These are phyloP conservation scores for Brassica juncea DNA, from an alignment of 345 rosid genomes.

Conservation along the genomic window DNA sequence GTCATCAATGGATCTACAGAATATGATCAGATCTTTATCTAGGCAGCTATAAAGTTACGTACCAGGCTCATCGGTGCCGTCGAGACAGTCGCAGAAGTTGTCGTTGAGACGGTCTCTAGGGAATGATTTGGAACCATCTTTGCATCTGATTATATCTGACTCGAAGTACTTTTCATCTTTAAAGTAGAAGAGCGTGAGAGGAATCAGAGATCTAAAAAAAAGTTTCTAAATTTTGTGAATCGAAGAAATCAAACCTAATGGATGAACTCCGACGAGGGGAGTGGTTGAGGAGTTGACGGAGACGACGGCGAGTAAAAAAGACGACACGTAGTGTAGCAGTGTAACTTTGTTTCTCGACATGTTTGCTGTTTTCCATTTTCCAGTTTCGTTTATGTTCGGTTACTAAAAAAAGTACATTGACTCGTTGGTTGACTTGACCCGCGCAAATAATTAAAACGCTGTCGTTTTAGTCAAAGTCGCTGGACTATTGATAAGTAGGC, in stretches of 20 bases:
- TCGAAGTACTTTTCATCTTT: constrained; percentile 66
- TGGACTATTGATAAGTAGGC: not conserved
- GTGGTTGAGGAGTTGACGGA: constrained; percentile 38
- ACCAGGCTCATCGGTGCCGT: constrained; percentile 99
- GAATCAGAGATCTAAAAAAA: not conserved
- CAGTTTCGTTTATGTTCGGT: constrained; percentile 8
- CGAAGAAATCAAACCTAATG: constrained; percentile 50
- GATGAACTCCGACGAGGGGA: constrained; percentile 63
- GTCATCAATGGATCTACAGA: not conserved
- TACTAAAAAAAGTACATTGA: constrained; percentile 2
- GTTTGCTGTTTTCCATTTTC: constrained; percentile 25
- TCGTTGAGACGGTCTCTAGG: constrained; percentile 81
- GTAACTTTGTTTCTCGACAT: constrained; percentile 15
- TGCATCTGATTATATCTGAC: constrained; percentile 71
- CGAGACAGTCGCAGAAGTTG: constrained; percentile 88
- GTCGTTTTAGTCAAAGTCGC: not conserved
- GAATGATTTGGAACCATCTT: constrained; percentile 80
- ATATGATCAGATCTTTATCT: not conserved
- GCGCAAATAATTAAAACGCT: not conserved
- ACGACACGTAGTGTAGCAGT: constrained; percentile 27
- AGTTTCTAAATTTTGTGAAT: not conserved
- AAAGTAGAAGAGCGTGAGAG: not conserved
- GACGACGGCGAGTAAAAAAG: constrained; percentile 28
- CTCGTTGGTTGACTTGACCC: constrained; percentile 16
- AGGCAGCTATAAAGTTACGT: constrained; percentile 3